Evolutionary conservation across 148 eudicot genomes (phyloP).

Genomic region (Amaranthus cruentus): DNA sequence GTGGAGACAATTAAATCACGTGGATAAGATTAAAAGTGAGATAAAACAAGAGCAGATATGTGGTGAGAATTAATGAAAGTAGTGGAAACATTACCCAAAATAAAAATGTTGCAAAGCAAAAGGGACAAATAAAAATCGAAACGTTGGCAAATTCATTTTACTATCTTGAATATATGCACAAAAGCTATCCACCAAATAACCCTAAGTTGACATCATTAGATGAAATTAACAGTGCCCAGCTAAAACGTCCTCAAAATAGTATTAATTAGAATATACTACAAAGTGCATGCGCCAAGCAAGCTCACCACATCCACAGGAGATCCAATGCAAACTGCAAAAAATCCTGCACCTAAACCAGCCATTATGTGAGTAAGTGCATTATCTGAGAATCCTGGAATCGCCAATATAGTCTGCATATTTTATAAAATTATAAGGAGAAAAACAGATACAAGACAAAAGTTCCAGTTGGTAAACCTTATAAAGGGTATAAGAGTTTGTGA

Average conservation of each 20-base stretch:
- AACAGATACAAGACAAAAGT: background rate
- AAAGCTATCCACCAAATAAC: background rate
- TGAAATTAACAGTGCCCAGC: background rate
- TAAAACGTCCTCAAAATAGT: background rate
- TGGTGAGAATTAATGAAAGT: too few relatives aligned
- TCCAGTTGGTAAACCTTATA: background rate
- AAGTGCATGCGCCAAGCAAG: conserved; percentile 6
- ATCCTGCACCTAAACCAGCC: conserved; percentile 76
- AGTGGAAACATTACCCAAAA: too few relatives aligned
- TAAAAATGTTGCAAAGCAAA: too few relatives aligned
- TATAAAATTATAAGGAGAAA: conserved; percentile 9
- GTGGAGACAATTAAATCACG: too few relatives aligned
- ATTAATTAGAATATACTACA: background rate
- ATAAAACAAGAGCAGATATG: too few relatives aligned
- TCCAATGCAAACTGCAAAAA: conserved; percentile 73
- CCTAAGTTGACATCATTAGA: conserved; percentile 4
- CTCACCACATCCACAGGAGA: conserved; percentile 76
- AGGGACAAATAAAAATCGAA: too few relatives aligned
- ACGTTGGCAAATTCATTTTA: background rate
- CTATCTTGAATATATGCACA: background rate
- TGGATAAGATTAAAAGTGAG: too few relatives aligned
- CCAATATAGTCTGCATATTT: conserved; percentile 49
- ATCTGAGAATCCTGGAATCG: conserved; percentile 63
- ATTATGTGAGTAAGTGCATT: conserved; percentile 54
- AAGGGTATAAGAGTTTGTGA: too few relatives aligned